Evolutionary conservation across 2,329 filamentous ascomycete species (phyloP).

Genomic region (Cercospora beticola): DNA sequence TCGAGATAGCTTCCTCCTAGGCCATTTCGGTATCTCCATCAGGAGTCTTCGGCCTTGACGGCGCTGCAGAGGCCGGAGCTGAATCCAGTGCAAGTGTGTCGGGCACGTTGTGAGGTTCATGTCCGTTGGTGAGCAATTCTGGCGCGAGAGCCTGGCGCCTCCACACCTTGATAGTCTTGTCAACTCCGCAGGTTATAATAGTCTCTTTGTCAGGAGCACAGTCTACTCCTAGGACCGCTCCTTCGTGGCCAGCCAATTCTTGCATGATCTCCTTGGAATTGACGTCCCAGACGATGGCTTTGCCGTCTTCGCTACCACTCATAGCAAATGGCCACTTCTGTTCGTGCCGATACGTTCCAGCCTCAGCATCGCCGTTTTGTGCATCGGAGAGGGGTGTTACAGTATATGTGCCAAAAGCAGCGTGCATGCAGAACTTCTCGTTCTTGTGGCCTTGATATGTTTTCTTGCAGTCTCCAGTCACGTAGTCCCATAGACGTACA

Average conservation of each 20-base stretch:
- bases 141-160: conserved; percentile 35
- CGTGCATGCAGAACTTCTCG: conserved; percentile 76
- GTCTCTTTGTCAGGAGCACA: conserved; percentile 55
- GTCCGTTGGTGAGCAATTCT: conserved; percentile 10
- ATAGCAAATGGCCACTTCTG: conserved; percentile 63
- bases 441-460: conserved; percentile 95
- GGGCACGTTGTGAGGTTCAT: not conserved
- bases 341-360: conserved; percentile 15
- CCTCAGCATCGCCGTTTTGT: conserved; percentile 14
- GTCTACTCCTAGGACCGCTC: conserved; percentile 60
- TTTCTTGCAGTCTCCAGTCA: conserved; percentile 86
- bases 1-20: not conserved
- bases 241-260: conserved; percentile 56
- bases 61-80: conserved; percentile 10
- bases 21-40: conserved; percentile 17
- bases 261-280: conserved; percentile 80
- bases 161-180: conserved; percentile 64
- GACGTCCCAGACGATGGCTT: conserved; percentile 87
- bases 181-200: conserved; percentile 63
- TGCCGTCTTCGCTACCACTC: conserved; percentile 84
- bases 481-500: conserved; percentile 92
- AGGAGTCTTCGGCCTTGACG: conserved; percentile 14
- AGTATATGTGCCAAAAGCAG: conserved; percentile 73
- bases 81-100: not conserved
- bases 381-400: conserved; percentile 6